Evolutionary conservation across 345 rosid species (phyloP).

Genomic region (Lepidium aucheri): DNA sequence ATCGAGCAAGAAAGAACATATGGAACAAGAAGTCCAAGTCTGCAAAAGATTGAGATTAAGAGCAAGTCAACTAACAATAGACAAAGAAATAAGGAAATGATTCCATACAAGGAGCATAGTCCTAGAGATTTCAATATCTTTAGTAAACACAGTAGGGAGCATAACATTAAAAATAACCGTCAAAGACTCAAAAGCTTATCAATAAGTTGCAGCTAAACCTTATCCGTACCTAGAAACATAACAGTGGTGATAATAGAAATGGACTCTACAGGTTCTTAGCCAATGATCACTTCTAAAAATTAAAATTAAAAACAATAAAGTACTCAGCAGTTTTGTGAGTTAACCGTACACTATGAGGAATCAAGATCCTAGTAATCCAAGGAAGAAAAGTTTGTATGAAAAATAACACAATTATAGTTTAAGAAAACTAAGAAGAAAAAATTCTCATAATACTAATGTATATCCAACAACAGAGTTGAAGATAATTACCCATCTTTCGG

Average conservation of each 20-base stretch:
- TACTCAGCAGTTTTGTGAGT: background rate
- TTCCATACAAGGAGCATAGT: background rate
- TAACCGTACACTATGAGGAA: background rate
- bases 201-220: background rate
- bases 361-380: background rate
- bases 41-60: slow-evolving; percentile 25
- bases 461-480: background rate
- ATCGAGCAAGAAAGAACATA: slow-evolving; percentile 91
- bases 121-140: background rate
- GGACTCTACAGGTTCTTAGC: background rate
- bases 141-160: background rate
- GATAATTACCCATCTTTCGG: slow-evolving; percentile 71
- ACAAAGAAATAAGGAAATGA: background rate
- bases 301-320: background rate
- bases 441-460: background rate
- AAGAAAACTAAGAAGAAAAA: background rate
- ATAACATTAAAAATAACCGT: background rate
- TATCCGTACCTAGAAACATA: background rate
- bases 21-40: slow-evolving; percentile 94
- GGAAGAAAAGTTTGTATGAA: background rate
- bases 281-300: background rate
- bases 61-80: background rate
- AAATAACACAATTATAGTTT: background rate
- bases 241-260: background rate
- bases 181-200: background rate